These are phyloP conservation scores for Mortierella sp. DNA, from an alignment of 371 early-diverging fungal species.

Conservation along the genomic window DNA sequence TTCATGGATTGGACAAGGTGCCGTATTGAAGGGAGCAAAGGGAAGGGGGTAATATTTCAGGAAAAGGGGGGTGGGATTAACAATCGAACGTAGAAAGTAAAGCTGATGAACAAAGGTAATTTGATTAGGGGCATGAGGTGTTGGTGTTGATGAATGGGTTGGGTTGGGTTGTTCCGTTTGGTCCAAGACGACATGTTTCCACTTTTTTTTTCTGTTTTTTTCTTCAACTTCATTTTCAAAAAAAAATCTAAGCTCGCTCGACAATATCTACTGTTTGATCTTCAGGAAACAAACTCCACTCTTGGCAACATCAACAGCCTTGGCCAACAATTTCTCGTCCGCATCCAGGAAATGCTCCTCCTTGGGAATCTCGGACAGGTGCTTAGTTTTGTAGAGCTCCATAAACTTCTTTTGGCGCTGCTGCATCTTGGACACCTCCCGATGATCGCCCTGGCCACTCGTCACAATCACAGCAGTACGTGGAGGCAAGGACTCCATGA, in stretches of 20 bases:
- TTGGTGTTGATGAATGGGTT: background rate
- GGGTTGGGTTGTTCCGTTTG: background rate
- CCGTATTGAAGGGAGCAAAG: background rate
- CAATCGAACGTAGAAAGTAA: background rate
- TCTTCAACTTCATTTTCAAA: background rate
- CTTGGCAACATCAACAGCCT: slow-evolving; percentile 45
- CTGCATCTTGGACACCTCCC: slow-evolving; percentile 56
- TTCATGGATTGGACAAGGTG: background rate
- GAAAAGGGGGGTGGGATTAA: background rate
- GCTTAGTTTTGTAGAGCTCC: slow-evolving; percentile 30
- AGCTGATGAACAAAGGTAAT: background rate
- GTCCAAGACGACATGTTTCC: background rate
- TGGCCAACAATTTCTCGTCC: slow-evolving; percentile 26
- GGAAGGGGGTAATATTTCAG: background rate
- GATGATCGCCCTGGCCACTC: slow-evolving; percentile 67
- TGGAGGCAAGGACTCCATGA: slow-evolving; percentile 61
- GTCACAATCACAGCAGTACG: slow-evolving; percentile 64
- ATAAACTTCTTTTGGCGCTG: slow-evolving; percentile 30
- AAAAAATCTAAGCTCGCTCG: background rate
- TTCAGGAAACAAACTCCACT: slow-evolving; percentile 47
- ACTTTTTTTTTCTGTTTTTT: background rate
- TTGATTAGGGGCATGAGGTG: background rate
- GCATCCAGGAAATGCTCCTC: slow-evolving; percentile 30
- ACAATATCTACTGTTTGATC: slow-evolving; percentile 19
- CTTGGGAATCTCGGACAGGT: slow-evolving; percentile 28